phyloP scores from a whole-genome alignment of 192 early-diverging fungal genomes.

The Pecoramyces ruminantium region DNA sequence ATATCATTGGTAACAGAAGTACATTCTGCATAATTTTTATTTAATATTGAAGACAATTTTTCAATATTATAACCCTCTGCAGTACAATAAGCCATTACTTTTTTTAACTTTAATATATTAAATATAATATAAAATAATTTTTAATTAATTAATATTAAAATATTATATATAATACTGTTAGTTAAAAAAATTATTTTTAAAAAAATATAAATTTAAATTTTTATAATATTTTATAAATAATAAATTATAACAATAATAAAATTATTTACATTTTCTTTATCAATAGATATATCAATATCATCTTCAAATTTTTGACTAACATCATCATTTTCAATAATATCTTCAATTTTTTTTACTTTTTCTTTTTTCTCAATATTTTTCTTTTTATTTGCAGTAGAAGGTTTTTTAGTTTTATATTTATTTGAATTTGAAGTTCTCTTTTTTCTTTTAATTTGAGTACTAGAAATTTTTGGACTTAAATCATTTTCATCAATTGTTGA shows the following conservation, averaged over 20 bases:
- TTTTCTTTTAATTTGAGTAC: neutral
- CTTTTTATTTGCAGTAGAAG: neutral
- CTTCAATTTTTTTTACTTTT: neutral
- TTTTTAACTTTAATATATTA: neutral
- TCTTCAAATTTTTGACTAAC: neutral
- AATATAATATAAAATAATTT: no score
- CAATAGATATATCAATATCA: neutral
- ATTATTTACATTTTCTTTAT: neutral
- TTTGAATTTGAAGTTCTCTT: neutral
- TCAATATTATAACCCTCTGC: slow-evolving; percentile 30
- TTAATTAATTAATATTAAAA: no score
- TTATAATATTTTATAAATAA: no score
- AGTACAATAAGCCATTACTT: slow-evolving; percentile 9
- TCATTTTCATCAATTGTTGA: neutral
- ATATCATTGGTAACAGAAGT: slow-evolving; percentile 35
- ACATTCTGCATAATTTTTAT: slow-evolving; percentile 16
- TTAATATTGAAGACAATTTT: slow-evolving; percentile 20
- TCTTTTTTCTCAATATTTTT: neutral
- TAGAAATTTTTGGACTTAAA: neutral
- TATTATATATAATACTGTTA: no score
- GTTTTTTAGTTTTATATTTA: neutral
- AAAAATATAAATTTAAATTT: no score
- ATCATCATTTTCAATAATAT: neutral
- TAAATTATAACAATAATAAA: no score
- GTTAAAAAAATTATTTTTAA: no score